A percentile compares a stretch with the other conserved stretches of the same genome.
Conservation (phyloP, 2,329 filamentous ascomycete genomes). For the Neofusicoccum kwambonambiense region DNA sequence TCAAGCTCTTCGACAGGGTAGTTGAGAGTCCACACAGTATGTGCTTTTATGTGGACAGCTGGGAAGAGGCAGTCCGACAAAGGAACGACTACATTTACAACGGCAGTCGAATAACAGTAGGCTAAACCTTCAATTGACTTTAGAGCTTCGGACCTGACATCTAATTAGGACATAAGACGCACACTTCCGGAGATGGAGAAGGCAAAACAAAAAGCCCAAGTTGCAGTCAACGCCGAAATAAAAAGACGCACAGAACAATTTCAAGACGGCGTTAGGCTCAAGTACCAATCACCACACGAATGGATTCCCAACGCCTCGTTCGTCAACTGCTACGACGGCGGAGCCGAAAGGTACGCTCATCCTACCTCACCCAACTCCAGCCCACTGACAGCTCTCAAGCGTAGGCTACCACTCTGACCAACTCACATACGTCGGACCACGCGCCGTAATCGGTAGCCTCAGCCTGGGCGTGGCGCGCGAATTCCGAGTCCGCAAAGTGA, state of each 20-base stretch:
- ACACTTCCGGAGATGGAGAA: conserved; percentile 72
- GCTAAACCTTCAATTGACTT: conserved; percentile 35
- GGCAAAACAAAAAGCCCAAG: conserved; percentile 68
- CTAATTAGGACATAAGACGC: conserved; percentile 62
- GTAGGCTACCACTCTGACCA: conserved; percentile 94
- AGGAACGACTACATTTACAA: conserved; percentile 85
- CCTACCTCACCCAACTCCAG: background rate
- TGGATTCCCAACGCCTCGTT: conserved; percentile 91
- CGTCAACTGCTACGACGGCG: conserved; percentile 89
- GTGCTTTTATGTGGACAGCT: conserved; percentile 76
- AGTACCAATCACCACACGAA: conserved; percentile 67
- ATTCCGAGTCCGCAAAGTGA: conserved; percentile 78
- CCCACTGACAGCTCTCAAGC: conserved; percentile 23
- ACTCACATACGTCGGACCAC: conserved; percentile 86
- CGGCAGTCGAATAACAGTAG: conserved; percentile 62
- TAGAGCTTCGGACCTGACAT: background rate
- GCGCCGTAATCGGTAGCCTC: conserved; percentile 83
- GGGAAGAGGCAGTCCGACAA: conserved; percentile 67
- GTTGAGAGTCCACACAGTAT: conserved; percentile 83
- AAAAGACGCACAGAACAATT: conserved; percentile 64
- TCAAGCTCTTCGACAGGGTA: conserved; percentile 84
- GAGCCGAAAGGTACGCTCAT: conserved; percentile 37
- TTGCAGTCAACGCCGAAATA: conserved; percentile 77
- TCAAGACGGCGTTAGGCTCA: conserved; percentile 69
- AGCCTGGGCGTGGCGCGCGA: conserved; percentile 90